Evolutionary conservation across 192 early-diverging fungal genomes (phyloP).

Genomic region (Entophlyctis helioformis): DNA sequence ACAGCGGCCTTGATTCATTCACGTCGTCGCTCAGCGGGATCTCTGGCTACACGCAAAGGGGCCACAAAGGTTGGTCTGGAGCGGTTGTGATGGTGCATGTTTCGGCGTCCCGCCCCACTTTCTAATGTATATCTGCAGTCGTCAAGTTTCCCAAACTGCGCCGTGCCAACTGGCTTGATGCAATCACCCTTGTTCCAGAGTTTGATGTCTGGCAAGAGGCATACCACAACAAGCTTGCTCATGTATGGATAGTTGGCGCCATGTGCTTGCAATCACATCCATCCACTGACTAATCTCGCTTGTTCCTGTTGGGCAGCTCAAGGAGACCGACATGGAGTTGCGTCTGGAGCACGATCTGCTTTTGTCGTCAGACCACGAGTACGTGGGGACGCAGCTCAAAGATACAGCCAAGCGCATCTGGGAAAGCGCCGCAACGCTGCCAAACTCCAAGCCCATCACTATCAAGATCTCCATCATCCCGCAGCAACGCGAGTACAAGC

Average conservation of each 20-base stretch:
- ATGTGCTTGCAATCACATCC: no score
- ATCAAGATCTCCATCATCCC: conserved; percentile 6
- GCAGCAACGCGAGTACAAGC: no score
- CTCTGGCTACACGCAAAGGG: no score
- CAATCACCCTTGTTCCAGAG: conserved; percentile 17
- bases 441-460: conserved; percentile 14
- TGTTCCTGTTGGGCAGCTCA: conserved; percentile 4
- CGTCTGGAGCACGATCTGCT: conserved; percentile 32
- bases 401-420: conserved; percentile 28
- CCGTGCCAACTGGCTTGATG: conserved; percentile 27
- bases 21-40: no score
- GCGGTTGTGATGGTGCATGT: neutral
- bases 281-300: no score
- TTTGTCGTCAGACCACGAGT: conserved; percentile 22
- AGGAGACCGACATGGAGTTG: conserved; percentile 40
- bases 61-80: neutral
- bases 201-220: conserved; percentile 24
- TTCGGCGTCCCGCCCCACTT: neutral
- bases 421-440: conserved; percentile 17
- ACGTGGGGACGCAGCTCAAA: conserved; percentile 18
- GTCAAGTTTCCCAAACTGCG: conserved; percentile 17
- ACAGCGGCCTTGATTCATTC: no score
- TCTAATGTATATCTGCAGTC: conserved; percentile 2
- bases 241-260: no score
- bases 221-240: no score